Conservation (phyloP, 73 alveolate species). For the Breviolum minutum region DNA sequence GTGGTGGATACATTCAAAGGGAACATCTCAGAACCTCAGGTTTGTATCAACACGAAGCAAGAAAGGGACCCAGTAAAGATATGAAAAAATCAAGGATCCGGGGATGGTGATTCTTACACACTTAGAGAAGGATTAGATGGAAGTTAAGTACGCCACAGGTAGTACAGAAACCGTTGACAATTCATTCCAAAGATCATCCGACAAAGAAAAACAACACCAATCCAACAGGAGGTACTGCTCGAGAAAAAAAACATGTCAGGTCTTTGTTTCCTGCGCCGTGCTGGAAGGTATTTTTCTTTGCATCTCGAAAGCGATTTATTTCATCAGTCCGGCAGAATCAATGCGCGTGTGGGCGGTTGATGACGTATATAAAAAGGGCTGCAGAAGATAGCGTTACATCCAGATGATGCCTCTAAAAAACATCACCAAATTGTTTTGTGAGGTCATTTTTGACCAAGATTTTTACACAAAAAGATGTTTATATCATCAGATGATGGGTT, state of each 20-base stretch:
- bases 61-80: too few relatives aligned
- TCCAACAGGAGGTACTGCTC: background rate
- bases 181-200: background rate
- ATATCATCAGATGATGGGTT: background rate
- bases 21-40: too few relatives aligned
- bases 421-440: background rate
- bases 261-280: conserved; percentile 66
- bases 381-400: too few relatives aligned
- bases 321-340: too few relatives aligned
- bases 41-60: too few relatives aligned
- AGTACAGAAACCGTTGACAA: too few relatives aligned
- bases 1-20: too few relatives aligned
- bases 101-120: too few relatives aligned
- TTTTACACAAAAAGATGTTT: background rate
- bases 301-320: background rate
- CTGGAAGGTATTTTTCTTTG: conserved; percentile 65
- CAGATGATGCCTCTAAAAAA: background rate
- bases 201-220: background rate
- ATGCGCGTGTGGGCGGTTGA: background rate
- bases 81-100: too few relatives aligned
- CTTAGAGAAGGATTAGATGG: too few relatives aligned
- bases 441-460: background rate
- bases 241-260: conserved; percentile 4
- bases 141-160: too few relatives aligned
- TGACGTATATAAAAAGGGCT: background rate